A percentile compares a stretch with the other conserved stretches of the same genome.
Conservation (phyloP, 192 early-diverging fungal species). For the Backusella tuberculispora region DNA sequence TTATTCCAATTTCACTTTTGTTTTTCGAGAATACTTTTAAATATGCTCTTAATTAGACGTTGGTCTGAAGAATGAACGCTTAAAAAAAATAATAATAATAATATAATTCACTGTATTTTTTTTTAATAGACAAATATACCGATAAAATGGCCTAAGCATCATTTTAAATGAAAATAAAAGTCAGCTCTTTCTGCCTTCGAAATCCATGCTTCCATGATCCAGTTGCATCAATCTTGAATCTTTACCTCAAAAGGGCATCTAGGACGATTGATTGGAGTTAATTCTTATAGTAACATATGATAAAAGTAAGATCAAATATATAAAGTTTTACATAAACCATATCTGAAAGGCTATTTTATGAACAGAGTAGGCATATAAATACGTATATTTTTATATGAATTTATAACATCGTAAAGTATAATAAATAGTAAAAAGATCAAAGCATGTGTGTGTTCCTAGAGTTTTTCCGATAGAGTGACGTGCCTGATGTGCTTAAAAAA, state of each 20-base stretch:
- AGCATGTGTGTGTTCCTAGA: neutral
- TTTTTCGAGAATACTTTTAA: neutral
- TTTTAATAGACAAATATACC: constrained; percentile 12
- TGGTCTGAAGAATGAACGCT: neutral
- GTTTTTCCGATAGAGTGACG: neutral
- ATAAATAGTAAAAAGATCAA: constrained; percentile 11
- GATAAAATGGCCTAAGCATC: neutral
- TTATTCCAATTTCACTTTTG: neutral
- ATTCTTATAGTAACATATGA: too few species aligned
- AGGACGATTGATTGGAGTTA: neutral
- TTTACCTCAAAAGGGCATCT: neutral
- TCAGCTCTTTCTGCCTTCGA: neutral
- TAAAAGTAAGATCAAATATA: too few species aligned
- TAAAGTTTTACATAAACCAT: too few species aligned
- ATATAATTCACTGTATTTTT: neutral
- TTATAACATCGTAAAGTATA: neutral
- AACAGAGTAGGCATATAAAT: too few species aligned
- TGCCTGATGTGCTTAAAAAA: neutral
- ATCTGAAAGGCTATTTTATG: too few species aligned
- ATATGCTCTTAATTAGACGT: neutral
- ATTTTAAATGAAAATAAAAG: neutral
- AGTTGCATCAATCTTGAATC: neutral
- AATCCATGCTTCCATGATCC: neutral
- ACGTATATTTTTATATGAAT: neutral
- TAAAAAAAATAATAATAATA: neutral